A percentile compares a stretch with the other conserved stretches of the same genome.
phyloP scores from a whole-genome alignment of 75 land plant species.

The Sequoia sempervirens region DNA sequence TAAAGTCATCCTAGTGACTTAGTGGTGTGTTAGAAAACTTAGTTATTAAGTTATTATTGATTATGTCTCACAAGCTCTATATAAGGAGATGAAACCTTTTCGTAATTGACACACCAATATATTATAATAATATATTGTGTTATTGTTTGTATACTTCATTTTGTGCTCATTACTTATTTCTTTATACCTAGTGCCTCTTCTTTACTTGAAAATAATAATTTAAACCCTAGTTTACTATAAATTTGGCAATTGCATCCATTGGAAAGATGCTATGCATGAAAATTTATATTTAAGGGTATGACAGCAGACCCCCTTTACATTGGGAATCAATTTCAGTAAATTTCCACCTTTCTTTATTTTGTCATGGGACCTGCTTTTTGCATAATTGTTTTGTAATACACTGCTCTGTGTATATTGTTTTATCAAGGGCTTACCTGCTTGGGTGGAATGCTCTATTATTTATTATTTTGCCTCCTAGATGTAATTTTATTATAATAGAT shows the following conservation, averaged over 20 bases:
- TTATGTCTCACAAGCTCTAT: no score
- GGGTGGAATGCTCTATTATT: background rate
- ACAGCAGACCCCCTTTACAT: background rate
- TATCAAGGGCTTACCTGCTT: background rate
- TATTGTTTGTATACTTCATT: no score
- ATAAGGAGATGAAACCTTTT: no score
- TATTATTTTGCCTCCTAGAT: background rate
- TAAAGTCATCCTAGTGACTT: no score
- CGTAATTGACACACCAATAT: no score
- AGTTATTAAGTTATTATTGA: no score
- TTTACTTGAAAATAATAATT: background rate
- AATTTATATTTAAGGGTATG: background rate
- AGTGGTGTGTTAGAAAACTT: no score
- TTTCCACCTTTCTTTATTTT: background rate
- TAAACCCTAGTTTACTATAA: background rate
- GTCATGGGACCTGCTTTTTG: background rate
- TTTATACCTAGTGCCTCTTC: background rate
- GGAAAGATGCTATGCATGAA: background rate
- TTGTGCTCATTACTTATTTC: no score
- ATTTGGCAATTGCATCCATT: background rate
- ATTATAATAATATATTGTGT: no score
- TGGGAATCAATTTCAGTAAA: background rate
- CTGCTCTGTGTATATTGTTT: background rate
- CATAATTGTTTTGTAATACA: background rate
- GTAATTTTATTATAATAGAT: background rate